These are phyloP conservation scores for Stereocaulon alpinum DNA, from an alignment of 495 filamentous ascomycete genomes.

Conservation along the genomic window DNA sequence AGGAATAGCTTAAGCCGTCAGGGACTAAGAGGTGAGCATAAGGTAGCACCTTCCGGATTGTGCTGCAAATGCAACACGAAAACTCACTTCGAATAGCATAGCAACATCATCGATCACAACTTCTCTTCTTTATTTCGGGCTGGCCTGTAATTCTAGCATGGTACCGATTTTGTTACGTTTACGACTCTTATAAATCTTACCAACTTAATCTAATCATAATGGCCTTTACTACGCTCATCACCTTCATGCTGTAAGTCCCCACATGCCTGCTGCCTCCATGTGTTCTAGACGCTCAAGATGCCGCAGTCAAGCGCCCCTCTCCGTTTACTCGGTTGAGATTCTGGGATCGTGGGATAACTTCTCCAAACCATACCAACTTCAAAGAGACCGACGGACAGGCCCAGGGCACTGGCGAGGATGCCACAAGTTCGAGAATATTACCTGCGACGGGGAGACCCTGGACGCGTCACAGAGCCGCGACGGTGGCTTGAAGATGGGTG, in stretches of 20 bases:
- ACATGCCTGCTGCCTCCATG: not conserved
- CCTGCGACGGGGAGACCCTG: slow-evolving; percentile 61
- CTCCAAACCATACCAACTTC: slow-evolving; percentile 61
- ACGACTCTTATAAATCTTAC: not conserved
- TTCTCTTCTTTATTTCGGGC: not conserved
- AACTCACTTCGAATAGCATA: not conserved
- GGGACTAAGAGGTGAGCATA: not conserved
- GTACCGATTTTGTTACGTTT: not conserved
- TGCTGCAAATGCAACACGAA: not conserved
- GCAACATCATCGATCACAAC: not conserved
- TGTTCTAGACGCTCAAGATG: slow-evolving; percentile 11
- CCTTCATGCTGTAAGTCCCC: slow-evolving; percentile 58
- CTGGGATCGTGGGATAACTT: slow-evolving; percentile 95
- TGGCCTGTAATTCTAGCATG: slow-evolving; percentile 2
- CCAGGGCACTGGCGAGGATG: slow-evolving; percentile 74
- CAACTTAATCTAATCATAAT: slow-evolving; percentile 30
- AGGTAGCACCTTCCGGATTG: not conserved
- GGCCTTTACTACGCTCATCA: slow-evolving; percentile 66
- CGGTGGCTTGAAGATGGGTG: slow-evolving; percentile 81
- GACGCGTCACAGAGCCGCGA: slow-evolving; percentile 46
- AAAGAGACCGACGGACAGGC: slow-evolving; percentile 60
- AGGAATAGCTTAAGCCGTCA: not conserved
- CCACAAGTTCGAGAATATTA: slow-evolving; percentile 71
- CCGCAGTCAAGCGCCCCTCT: slow-evolving; percentile 54
- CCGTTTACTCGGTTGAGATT: slow-evolving; percentile 62